Evolutionary conservation across 108 stramenopile genomes (phyloP).

Genomic region (Discostella pseudostelligera): DNA sequence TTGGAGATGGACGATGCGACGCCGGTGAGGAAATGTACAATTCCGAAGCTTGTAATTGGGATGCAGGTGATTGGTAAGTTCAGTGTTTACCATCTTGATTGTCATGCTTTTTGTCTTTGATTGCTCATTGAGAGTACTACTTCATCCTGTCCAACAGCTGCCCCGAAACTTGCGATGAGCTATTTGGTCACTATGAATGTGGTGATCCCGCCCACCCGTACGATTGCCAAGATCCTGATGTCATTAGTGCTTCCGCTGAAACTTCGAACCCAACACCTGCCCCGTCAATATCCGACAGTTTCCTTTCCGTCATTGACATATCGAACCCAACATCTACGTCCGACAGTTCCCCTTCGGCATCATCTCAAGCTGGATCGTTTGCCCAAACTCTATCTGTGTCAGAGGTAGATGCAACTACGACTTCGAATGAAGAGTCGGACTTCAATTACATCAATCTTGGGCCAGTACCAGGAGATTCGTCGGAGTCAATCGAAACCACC

Average conservation of each 20-base stretch:
- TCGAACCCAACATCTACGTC: background rate
- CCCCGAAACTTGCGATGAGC: conserved; percentile 29
- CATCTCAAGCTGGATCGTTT: background rate
- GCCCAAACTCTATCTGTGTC: conserved; percentile 7
- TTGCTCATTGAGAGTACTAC: background rate
- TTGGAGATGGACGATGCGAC: conserved; percentile 51
- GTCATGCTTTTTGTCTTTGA: background rate
- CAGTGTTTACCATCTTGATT: background rate
- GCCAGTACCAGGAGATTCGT: too few species aligned
- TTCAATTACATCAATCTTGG: conserved; percentile 1
- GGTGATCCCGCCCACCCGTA: conserved; percentile 34
- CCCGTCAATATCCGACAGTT: background rate
- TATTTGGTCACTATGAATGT: conserved; percentile 40
- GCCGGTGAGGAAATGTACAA: conserved; percentile 41
- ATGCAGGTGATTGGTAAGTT: conserved; percentile 36
- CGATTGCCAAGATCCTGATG: conserved; percentile 39
- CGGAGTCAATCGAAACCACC: too few species aligned
- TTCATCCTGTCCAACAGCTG: conserved; percentile 11
- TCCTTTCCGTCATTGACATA: background rate
- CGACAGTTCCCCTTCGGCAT: background rate
- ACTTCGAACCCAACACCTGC: background rate
- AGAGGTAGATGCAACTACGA: conserved; percentile 20
- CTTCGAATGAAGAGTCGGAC: conserved; percentile 22
- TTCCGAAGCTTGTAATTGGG: conserved; percentile 45
- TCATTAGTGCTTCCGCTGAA: background rate